Evolutionary conservation across 306 rosid genomes (phyloP).

Genomic region (Acacia melanoxylon): DNA sequence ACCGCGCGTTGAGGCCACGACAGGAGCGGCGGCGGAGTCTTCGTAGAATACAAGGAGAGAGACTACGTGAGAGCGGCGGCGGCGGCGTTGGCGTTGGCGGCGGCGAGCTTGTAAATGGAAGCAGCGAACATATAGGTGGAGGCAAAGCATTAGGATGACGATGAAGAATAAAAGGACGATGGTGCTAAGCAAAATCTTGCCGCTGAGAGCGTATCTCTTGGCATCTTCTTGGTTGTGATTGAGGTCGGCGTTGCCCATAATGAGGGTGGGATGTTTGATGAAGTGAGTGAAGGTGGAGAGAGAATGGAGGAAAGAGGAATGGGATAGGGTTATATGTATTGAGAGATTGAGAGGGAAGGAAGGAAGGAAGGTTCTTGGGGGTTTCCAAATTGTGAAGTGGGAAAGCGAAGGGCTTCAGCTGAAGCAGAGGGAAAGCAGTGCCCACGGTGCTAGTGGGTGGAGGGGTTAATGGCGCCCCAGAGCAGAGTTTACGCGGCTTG

Average conservation of each 20-base stretch:
- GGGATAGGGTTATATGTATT: background rate
- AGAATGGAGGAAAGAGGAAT: background rate
- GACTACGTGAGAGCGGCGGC: too few species aligned
- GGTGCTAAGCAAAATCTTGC: constrained; percentile 74
- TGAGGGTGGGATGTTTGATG: background rate
- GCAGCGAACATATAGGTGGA: constrained; percentile 86
- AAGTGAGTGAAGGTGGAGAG: background rate
- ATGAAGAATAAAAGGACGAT: constrained; percentile 64
- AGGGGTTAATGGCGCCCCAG: too few species aligned
- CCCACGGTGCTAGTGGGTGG: too few species aligned
- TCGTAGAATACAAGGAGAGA: constrained; percentile 41
- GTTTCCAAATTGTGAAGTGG: background rate
- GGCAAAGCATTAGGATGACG: constrained; percentile 62
- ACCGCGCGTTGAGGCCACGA: constrained; percentile 36
- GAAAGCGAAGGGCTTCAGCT: too few species aligned
- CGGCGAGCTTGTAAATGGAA: constrained; percentile 63
- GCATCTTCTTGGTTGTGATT: background rate
- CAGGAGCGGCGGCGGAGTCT: constrained; percentile 11
- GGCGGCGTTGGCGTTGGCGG: constrained; percentile 56
- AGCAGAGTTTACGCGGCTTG: constrained; percentile 1
- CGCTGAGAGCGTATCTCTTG: constrained; percentile 47
- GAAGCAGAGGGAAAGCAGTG: background rate
- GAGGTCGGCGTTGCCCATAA: background rate
- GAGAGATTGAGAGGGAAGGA: background rate
- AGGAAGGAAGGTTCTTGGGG: constrained; percentile 8